phyloP scores from a whole-genome alignment of 805 yeast genomes.

The Hanseniaspora clermontiae region DNA sequence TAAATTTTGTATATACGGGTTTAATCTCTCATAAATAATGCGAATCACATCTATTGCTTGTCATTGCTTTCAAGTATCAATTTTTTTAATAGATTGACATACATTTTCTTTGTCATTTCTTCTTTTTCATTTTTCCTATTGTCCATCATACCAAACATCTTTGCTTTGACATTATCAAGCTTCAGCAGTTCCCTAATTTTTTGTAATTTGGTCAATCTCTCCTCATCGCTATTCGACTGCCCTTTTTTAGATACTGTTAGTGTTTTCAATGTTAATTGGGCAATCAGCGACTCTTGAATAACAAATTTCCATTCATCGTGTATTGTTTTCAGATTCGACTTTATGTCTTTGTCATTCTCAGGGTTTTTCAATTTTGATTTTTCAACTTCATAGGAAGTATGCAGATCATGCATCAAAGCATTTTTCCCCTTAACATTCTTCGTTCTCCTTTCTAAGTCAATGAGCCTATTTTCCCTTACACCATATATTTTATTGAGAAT shows the following conservation, averaged over 20 bases:
- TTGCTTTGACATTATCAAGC: not conserved
- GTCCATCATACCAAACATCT: not conserved
- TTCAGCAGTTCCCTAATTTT: not conserved
- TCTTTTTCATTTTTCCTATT: not conserved
- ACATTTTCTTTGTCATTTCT: not conserved
- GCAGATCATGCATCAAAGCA: not conserved
- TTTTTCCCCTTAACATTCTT: too few species aligned
- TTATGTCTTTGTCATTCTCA: not conserved
- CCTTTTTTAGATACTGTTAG: not conserved
- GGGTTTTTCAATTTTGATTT: not conserved
- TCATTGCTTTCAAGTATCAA: not conserved
- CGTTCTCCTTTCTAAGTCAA: not conserved
- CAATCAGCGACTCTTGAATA: not conserved
- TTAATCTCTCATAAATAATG: not conserved
- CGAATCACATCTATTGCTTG: not conserved
- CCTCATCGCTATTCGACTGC: not conserved
- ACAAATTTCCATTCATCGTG: not conserved
- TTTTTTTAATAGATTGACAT: not conserved
- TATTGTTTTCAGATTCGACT: not conserved
- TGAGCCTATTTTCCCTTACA: not conserved
- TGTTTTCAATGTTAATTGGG: slow-evolving; percentile 2
- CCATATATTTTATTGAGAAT: slow-evolving; percentile 5
- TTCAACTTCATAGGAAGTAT: not conserved
- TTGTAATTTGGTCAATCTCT: not conserved
- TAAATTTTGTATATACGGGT: too few species aligned